Evolutionary conservation across 2,329 filamentous ascomycete genomes (phyloP).

Genomic region (Fusarium tanahbumbuense): DNA sequence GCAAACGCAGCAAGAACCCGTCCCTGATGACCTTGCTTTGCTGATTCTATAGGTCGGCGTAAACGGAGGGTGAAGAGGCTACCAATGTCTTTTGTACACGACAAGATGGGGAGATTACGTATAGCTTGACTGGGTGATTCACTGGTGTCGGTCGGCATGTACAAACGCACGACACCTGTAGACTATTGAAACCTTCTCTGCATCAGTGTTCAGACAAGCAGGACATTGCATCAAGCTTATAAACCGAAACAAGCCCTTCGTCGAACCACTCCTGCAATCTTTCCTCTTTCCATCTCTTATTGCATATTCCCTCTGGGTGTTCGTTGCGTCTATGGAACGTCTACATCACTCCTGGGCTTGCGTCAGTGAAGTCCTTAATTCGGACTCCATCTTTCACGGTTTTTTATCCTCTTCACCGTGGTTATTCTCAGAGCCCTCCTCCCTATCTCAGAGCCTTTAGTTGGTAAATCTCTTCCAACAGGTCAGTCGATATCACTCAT

Average conservation of each 20-base stretch:
- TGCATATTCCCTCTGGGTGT: conserved; percentile 3
- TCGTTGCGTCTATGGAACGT: conserved; percentile 34
- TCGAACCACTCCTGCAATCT: background rate
- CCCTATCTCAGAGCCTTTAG: background rate
- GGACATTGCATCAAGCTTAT: background rate
- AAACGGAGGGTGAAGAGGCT: conserved; percentile 12
- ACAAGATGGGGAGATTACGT: conserved; percentile 5
- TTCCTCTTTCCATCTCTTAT: background rate
- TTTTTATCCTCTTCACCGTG: background rate
- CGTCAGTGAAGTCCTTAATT: background rate
- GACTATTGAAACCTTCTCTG: conserved; percentile 3
- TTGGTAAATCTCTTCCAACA: background rate
- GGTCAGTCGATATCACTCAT: background rate
- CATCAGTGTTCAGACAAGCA: background rate
- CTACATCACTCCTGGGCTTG: conserved; percentile 11
- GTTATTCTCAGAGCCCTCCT: background rate
- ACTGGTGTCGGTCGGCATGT: conserved; percentile 2
- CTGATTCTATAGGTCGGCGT: background rate
- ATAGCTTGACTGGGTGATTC: conserved; percentile 5
- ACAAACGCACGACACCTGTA: background rate
- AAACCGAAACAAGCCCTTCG: background rate
- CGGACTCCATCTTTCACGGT: background rate
- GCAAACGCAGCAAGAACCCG: conserved; percentile 18
- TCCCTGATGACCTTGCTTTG: background rate
- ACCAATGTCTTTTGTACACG: background rate